Evolutionary conservation across 2,329 filamentous ascomycete genomes (phyloP), one percentile per base, ranked within the genome.

Genomic region (Apiospora marii): DNA sequence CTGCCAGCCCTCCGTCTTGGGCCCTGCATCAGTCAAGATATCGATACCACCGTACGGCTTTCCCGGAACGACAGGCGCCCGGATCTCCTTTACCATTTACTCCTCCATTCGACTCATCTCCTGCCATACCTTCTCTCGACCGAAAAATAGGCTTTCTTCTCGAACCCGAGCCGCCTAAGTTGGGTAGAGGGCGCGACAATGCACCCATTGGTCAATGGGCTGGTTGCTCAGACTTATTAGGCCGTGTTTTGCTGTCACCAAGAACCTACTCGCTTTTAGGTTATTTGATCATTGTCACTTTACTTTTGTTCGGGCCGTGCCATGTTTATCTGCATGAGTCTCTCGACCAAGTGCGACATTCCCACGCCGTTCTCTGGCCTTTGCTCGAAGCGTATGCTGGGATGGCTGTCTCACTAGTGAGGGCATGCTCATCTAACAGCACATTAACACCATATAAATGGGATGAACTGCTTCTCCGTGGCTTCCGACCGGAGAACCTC

Each of bases 1-100:
- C 53, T 61, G 53, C 53, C 53, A 37, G 14, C 30, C 53, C 53
- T 61, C 53, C 53, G 53, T 61, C 53, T 61, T 37, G 53, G 53
- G 53, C 58, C 58, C 51, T 58, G 51, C 34, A 64, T 22, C 19
- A 10, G 58, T 34, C 34, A 64, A 61, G 30, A 61, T 61, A 19
- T n/a, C 12, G 24, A 53, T 53, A 30, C 10, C 8, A 27, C 24
- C 10, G 3, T 7, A 22, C 34, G 22, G 58, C 58, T 37, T 19
- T 10, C 58, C 34, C 58, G 58, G 58, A 64, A 64, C 58, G 34
- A 2, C 34, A 41, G 10, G 19, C 4, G 58, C 58, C 58, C 30
- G 58, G 22, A 64, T 22, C 34, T 30, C 34, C 58, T 41, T 64
- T 24, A 3, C 22, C 48, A 14, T 34, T 30, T 16, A 14, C 24